phyloP scores from a whole-genome alignment of 139 green algal genomes.

The Pleodorina starrii region DNA sequence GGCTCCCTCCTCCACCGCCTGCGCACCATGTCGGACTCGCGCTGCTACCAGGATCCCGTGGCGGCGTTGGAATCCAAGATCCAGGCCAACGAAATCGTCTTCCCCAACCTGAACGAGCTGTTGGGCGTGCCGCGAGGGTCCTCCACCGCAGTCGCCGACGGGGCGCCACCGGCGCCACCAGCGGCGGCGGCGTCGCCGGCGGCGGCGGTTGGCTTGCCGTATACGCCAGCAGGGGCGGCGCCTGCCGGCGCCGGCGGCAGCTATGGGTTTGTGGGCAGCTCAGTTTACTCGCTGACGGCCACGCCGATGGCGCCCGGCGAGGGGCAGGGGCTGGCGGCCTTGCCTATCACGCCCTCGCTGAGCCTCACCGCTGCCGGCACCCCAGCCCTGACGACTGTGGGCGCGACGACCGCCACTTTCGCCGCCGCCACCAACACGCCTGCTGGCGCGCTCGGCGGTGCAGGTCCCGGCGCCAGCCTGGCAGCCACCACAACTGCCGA shows the following conservation, averaged over 20 bases:
- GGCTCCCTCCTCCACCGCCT: background rate
- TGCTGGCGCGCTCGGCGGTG: background rate
- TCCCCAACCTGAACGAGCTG: constrained; percentile 10
- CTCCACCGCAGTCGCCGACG: background rate
- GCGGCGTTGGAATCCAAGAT: constrained; percentile 22
- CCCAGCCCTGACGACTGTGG: background rate
- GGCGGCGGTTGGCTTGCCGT: background rate
- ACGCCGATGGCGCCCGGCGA: background rate
- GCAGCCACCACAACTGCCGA: background rate
- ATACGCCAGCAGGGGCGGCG: background rate
- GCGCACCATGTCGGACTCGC: background rate
- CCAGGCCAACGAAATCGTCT: constrained; percentile 40
- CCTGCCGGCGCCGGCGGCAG: background rate
- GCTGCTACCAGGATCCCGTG: constrained; percentile 10
- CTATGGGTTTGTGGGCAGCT: too few species aligned
- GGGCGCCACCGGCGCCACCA: background rate
- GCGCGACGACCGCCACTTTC: background rate
- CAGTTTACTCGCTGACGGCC: too few species aligned
- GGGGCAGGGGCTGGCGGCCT: background rate
- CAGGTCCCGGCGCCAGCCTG: background rate
- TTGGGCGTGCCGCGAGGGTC: background rate
- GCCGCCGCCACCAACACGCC: background rate
- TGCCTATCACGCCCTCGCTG: background rate
- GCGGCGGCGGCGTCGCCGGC: background rate
- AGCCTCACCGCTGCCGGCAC: background rate